phyloP scores from a whole-genome alignment of 345 rosid species.

The Gossypium longicalyx region DNA sequence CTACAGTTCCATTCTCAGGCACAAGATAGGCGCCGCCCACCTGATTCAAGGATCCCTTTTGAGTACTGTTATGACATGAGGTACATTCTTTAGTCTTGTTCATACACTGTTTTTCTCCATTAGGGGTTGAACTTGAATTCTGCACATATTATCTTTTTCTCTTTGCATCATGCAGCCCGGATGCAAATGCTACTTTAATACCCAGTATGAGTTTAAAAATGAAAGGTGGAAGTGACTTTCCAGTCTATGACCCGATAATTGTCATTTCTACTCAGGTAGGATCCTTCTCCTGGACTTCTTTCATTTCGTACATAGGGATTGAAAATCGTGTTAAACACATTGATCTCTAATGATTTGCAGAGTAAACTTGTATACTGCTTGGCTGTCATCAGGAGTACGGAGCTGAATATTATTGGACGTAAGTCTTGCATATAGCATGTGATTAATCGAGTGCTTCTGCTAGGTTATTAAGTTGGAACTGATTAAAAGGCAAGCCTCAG shows the following conservation, averaged over 20 bases:
- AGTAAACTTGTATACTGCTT: conserved; percentile 59
- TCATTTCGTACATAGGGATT: background rate
- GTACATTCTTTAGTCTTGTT: conserved; percentile 25
- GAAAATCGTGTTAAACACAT: background rate
- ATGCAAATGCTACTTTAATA: conserved; percentile 55
- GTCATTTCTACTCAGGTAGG: conserved; percentile 61
- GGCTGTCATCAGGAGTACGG: conserved; percentile 65
- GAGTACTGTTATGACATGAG: conserved; percentile 81
- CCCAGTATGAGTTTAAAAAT: conserved; percentile 65
- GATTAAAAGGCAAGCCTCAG: background rate
- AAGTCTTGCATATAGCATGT: conserved; percentile 29
- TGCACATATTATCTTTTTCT: conserved; percentile 10
- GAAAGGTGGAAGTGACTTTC: conserved; percentile 65
- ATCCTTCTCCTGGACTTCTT: background rate
- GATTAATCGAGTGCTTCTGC: background rate
- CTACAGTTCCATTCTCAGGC: conserved; percentile 76
- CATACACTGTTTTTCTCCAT: conserved; percentile 1
- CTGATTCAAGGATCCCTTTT: conserved; percentile 71
- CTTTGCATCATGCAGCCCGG: conserved; percentile 40
- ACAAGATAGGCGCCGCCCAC: conserved; percentile 48
- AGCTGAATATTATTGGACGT: conserved; percentile 76
- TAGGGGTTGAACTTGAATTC: background rate
- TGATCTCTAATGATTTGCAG: conserved; percentile 29
- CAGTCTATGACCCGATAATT: conserved; percentile 64
- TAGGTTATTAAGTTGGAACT: background rate